Conservation (phyloP, 2,329 filamentous ascomycete species). For the Aaosphaeria pasadenensis region DNA sequence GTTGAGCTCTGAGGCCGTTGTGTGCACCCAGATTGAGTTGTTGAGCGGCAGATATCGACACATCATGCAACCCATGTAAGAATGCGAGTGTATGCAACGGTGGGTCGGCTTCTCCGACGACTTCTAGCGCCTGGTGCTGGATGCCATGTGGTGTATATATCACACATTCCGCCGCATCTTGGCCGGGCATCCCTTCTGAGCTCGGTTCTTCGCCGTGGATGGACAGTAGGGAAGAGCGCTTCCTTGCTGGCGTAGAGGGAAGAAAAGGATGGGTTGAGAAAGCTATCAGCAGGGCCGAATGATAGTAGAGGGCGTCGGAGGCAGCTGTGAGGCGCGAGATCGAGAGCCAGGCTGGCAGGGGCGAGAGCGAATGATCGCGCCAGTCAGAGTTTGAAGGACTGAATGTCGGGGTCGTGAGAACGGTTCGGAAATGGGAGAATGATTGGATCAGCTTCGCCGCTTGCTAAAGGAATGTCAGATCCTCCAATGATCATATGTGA, state of each 20-base stretch:
- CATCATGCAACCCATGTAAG: slow-evolving; percentile 63
- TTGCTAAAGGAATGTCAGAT: slow-evolving; percentile 33
- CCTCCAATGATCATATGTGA: background rate
- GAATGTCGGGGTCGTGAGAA: slow-evolving; percentile 52
- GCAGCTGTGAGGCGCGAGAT: slow-evolving; percentile 56
- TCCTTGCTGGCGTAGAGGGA: slow-evolving; percentile 20
- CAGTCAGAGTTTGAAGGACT: slow-evolving; percentile 39
- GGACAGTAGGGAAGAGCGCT: slow-evolving; percentile 24
- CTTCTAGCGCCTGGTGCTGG: slow-evolving; percentile 43
- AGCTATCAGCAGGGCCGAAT: slow-evolving; percentile 55
- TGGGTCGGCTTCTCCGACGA: slow-evolving; percentile 45
- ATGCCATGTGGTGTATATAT: slow-evolving; percentile 66
- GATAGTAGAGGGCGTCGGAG: slow-evolving; percentile 58
- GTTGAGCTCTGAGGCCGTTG: slow-evolving; percentile 58
- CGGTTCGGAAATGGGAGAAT: slow-evolving; percentile 59
- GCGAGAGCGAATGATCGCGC: slow-evolving; percentile 42
- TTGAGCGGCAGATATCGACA: slow-evolving; percentile 49
- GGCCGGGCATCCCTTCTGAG: background rate
- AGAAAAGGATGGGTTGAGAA: slow-evolving; percentile 44
- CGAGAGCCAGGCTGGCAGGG: slow-evolving; percentile 60
- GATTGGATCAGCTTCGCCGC: slow-evolving; percentile 55
- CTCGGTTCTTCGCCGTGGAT: slow-evolving; percentile 26
- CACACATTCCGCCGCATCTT: slow-evolving; percentile 50
- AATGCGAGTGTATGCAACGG: slow-evolving; percentile 55
- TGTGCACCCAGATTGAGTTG: slow-evolving; percentile 63